A percentile compares a stretch with the other conserved stretches of the same genome.
phyloP scores from a whole-genome alignment of 768 basidiomycete genomes.

The Hemileccinum impolitum region DNA sequence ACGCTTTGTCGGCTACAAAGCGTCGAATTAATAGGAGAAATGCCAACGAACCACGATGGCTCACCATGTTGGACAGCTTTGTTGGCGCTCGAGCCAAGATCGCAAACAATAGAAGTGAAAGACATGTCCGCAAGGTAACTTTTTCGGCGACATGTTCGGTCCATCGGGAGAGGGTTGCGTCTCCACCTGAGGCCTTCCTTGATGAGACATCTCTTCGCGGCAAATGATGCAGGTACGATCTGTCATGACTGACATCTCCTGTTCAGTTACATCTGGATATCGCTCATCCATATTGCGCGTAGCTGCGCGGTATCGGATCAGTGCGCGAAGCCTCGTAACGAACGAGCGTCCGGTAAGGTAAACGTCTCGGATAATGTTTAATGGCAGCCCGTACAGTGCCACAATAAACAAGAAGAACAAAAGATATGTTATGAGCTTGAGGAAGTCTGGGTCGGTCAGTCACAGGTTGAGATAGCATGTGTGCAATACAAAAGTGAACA shows the following conservation, averaged over 20 bases:
- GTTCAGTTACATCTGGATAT: constrained; percentile 88
- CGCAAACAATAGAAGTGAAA: constrained; percentile 98
- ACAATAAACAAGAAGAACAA: constrained; percentile 93
- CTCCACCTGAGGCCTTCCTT: constrained; percentile 23
- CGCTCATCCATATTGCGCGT: constrained; percentile 95
- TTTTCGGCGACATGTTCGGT: constrained; percentile 95
- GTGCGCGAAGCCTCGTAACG: constrained; percentile 78
- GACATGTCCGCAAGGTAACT: constrained; percentile 93
- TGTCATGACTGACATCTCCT: constrained; percentile 75
- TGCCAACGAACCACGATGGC: constrained; percentile 18
- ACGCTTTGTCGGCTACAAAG: constrained; percentile 68
- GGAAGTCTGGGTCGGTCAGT: constrained; percentile 63
- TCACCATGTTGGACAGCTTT: constrained; percentile 98
- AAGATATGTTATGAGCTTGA: constrained; percentile 90
- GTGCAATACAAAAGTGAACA: constrained; percentile 21
- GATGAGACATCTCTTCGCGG: constrained; percentile 85
- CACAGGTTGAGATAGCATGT: constrained; percentile 5
- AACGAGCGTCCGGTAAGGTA: constrained; percentile 95
- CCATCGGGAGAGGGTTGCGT: constrained; percentile 46
- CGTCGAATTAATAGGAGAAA: constrained; percentile 2
- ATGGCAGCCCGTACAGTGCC: constrained; percentile 88
- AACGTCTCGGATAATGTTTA: constrained; percentile 96
- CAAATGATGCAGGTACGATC: constrained; percentile 98
- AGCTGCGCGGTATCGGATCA: constrained; percentile 89
- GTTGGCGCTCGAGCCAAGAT: constrained; percentile 97